These are phyloP conservation scores for Fusarium brachygibbosum DNA, from an alignment of 2,329 filamentous ascomycete genomes.

Conservation along the genomic window DNA sequence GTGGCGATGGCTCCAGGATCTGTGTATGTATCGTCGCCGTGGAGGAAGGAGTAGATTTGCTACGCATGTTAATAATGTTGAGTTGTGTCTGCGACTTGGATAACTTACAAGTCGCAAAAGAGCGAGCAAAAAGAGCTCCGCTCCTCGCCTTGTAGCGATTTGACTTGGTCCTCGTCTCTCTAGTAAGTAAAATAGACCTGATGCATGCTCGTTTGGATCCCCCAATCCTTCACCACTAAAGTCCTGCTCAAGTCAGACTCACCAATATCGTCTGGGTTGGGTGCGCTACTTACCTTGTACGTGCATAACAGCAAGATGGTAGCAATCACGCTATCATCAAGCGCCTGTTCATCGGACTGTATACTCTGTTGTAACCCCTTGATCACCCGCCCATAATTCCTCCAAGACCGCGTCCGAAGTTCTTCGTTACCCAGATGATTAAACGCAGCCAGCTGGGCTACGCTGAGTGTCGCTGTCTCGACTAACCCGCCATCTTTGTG, in stretches of 20 bases:
- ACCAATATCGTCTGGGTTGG: too few relatives aligned
- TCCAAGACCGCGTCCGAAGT: slow-evolving; percentile 48
- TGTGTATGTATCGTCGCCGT: slow-evolving; percentile 50
- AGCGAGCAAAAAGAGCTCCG: slow-evolving; percentile 51
- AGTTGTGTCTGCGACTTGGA: rapidly evolving
- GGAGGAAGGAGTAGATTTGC: slow-evolving; percentile 54
- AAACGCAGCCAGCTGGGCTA: slow-evolving; percentile 53
- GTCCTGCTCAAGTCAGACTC: slow-evolving; percentile 43
- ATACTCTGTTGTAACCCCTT: slow-evolving; percentile 49
- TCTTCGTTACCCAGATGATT: slow-evolving; percentile 51
- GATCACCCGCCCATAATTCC: slow-evolving; percentile 51
- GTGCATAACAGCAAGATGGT: slow-evolving; percentile 52
- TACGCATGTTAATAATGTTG: background rate
- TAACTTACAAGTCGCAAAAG: slow-evolving; percentile 50
- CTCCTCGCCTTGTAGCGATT: slow-evolving; percentile 49
- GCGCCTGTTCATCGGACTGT: slow-evolving; percentile 41
- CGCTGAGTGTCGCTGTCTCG: slow-evolving; percentile 52
- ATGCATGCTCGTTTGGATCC: slow-evolving; percentile 51
- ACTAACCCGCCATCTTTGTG: slow-evolving; percentile 46
- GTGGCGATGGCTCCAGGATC: slow-evolving; percentile 51
- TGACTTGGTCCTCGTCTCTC: slow-evolving; percentile 52
- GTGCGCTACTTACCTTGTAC: slow-evolving; percentile 38
- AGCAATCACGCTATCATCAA: slow-evolving; percentile 51
- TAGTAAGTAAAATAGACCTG: slow-evolving; percentile 53
- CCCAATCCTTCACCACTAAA: slow-evolving; percentile 51